Base-by-base conservation (phyloP, 2,329 filamentous ascomycete genomes). In the Dactylellina parvicollis region DNA sequence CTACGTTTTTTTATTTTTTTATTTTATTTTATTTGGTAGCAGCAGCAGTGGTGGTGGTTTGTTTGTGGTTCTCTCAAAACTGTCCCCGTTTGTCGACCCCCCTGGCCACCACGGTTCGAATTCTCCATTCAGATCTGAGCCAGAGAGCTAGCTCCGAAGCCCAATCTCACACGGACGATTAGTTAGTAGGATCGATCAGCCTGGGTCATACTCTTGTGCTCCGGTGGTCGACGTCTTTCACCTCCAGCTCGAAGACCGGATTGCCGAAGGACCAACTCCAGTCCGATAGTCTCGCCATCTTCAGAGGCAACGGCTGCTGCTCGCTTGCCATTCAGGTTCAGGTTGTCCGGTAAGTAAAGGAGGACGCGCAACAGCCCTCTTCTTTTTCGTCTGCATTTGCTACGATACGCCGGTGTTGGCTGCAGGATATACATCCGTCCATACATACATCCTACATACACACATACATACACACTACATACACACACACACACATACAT, bases 331-430 rank as follows among this genome's bases (percentile, higher is more conserved):
- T 59, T 32, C 47, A 64, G 59, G 46, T n/a, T n/a, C n/a, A n/a
- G n/a, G n/a, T n/a, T 64, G 55, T 64, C 67, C 67, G 67, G 67
- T 72, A 60, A 72, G 67, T 72, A 12, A 65, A 65, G 67, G 67
- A 65, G 49, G 49, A 62, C 49, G 66, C 66, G 66, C 56, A 71
- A 62, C 40, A 52, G 49, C 40, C 57, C 30, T 52, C 18, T 71
- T 62, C 50, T 32, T 32, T 32, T 32, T 32, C 30, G 5, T 12
- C 30, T 32, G 5, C 30, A 5, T 12, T 32, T 32, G 5, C 30
- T 32, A n/a, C n/a, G n/a, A n/a, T n/a, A n/a, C n/a, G n/a, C n/a
- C n/a, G n/a, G n/a, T n/a, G n/a, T n/a, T n/a, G n/a, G n/a, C n/a
- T n/a, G n/a, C n/a, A n/a, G n/a, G n/a, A n/a, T n/a, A n/a, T n/a